Base-by-base conservation (phyloP, 2,329 filamentous ascomycete species). In the Fusarium sulawesiense region DNA sequence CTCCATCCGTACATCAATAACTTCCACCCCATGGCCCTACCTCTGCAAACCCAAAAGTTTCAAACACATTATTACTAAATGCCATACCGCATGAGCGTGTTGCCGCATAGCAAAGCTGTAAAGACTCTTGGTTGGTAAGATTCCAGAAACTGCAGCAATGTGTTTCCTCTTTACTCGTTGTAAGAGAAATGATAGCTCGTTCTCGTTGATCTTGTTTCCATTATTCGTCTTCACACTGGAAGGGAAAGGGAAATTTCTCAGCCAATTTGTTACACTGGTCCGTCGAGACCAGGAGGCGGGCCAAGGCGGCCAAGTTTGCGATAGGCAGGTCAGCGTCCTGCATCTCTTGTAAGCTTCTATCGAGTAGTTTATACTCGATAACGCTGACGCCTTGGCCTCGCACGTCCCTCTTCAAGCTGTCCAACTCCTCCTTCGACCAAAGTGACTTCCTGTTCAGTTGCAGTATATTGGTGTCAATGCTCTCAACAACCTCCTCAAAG, bases 61-160 rank as follows among this genome's bases (percentile, higher is more conserved):
- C 18, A n/a, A n/a, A 4, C 10, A n/a, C 34, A 37, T 4, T 4
- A 37, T 3, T n/a, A 37, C 3, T 12, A 37, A n/a, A 1, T n/a
- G 1, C 34, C 34, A 11, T 37, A 78, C 72, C 0, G 76, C 68
- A 1, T 72, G 56, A 6, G 71, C 59, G 54, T 85, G 85, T 14
- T 80, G 73, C 0, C 65, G 59, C 7, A 78, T 73, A 0, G 83
- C 77, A 0, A 79, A 74, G n/a, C 79, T 81, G 68, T 85, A 85
- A n/a, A n/a, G n/a, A n/a, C n/a, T n/a, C n/a, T n/a, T n/a, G n/a
- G n/a, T n/a, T n/a, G n/a, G n/a, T n/a, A n/a, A n/a, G n/a, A n/a
- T n/a, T 84, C 75, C 80, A 83, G 46, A 78, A 83, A 29, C 81
- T 84, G 3, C 66, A 76, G 0, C 74, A 73, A 1, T 75, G 64